phyloP scores from a whole-genome alignment of 148 eudicot species.

The Cornus kousa region DNA sequence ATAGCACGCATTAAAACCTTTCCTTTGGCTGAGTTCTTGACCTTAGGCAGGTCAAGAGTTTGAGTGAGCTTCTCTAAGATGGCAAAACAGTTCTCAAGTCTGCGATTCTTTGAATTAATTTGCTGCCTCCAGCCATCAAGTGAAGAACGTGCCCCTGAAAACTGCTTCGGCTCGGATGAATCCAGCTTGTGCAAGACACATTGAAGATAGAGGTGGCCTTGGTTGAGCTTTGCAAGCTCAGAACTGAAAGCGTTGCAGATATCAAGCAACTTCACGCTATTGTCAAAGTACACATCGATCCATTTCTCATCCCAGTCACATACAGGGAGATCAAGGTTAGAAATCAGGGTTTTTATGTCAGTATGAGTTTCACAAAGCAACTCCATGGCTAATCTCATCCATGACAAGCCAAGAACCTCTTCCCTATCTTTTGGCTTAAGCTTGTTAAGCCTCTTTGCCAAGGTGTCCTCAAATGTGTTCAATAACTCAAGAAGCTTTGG shows the following conservation, averaged over 20 bases:
- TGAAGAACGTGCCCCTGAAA: constrained; percentile 48
- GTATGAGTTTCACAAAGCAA: constrained; percentile 63
- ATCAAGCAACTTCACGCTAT: constrained; percentile 80
- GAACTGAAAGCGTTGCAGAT: constrained; percentile 70
- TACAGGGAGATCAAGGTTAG: constrained; percentile 78
- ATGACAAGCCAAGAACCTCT: constrained; percentile 59
- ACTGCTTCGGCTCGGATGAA: constrained; percentile 28
- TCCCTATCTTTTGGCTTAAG: constrained; percentile 53
- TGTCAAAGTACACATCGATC: constrained; percentile 87
- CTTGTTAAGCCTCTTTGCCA: constrained; percentile 54
- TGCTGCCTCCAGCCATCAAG: constrained; percentile 76
- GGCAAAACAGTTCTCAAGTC: constrained; percentile 55
- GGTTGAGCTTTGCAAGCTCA: constrained; percentile 65
- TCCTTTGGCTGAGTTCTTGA: constrained; percentile 81
- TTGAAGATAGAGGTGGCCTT: constrained; percentile 67
- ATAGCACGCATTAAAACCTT: constrained; percentile 82
- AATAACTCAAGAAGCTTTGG: constrained; percentile 46
- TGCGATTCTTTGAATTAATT: constrained; percentile 46
- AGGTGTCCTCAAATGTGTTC: constrained; percentile 60
- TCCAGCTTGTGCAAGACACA: constrained; percentile 48
- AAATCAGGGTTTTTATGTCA: constrained; percentile 64
- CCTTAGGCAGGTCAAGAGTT: constrained; percentile 65
- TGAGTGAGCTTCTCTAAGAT: constrained; percentile 49
- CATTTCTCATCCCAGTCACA: constrained; percentile 87
- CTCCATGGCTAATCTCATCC: constrained; percentile 72